Base-by-base conservation (phyloP, 345 rosid species). In the Lagerstroemia speciosa region DNA sequence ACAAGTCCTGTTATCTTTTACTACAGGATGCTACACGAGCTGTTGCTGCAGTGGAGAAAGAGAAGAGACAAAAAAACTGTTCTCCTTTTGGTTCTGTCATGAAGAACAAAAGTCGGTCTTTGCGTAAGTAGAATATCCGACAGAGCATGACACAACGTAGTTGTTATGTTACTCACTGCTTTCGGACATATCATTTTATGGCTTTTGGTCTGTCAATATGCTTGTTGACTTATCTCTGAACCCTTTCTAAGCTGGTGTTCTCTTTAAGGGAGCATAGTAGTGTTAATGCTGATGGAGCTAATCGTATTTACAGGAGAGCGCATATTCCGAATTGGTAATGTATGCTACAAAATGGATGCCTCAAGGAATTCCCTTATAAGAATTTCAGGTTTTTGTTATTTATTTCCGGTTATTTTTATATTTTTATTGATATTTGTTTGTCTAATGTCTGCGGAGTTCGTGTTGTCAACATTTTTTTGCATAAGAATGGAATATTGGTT, bases 321-420 rank as follows among this genome's bases (percentile, higher is more conserved):
- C 16, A 78, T 91, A 75, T 94, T 89, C 81, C 88, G 95, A 67
- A 64, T 93, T 81, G 97, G 97, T 77, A 82, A 86, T 43, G 78
- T 85, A 60, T 87, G 87, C 75, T 89, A 93, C 83, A 91, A 80
- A 81, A 91, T 91, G 97, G 99, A 89, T 80, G 67, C 97, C 78
- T 89, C 97, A 55, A 83, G 89, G 81, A 83, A 87, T 75, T 88
- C 99, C 29, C 95, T 94, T 74, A 95, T 87, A 74, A 89, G 97
- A 81, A 82, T 67, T 60, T 67, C 75, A 73, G 75, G 75, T 73
- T 60, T 36, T 58, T 34, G 33, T 65, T 6, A 50, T 65, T 38
- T 40, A 9, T 40, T 27, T 55, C 37, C 12, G 29, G 20, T 58
- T 27, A 27, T 30, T 2, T 1, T 26, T 5, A 7, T 26, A 9